phyloP scores from a whole-genome alignment of 2,329 filamentous ascomycete genomes.

The Fusarium sp. region DNA sequence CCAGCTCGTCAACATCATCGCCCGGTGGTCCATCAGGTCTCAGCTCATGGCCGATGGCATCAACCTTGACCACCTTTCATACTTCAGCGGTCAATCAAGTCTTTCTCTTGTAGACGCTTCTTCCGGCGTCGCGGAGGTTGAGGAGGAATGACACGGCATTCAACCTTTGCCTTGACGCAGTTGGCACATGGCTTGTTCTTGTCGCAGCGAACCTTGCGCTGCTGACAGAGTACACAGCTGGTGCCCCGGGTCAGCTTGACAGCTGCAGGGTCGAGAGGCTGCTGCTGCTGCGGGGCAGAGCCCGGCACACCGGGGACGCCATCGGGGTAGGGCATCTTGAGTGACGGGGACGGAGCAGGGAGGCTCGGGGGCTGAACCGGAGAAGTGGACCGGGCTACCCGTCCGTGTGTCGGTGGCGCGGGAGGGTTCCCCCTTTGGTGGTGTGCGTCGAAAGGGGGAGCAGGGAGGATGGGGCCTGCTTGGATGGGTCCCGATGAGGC shows the following conservation, averaged over 20 bases:
- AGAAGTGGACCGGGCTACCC: constrained; percentile 18
- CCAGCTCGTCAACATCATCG: constrained; percentile 68
- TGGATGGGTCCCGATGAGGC: constrained; percentile 16
- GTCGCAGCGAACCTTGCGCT: constrained; percentile 81
- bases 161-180: constrained; percentile 71
- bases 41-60: constrained; percentile 69
- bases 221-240: constrained; percentile 79
- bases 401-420: not conserved
- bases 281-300: constrained; percentile 43
- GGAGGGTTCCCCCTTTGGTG: not conserved
- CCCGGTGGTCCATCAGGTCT: constrained; percentile 45
- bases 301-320: constrained; percentile 34
- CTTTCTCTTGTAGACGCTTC: constrained; percentile 76
- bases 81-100: constrained; percentile 76
- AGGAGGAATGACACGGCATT: constrained; percentile 71
- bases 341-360: not conserved
- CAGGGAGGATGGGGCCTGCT: not conserved
- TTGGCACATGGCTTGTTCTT: constrained; percentile 78
- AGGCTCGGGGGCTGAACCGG: constrained; percentile 5
- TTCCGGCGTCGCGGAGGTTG: constrained; percentile 69
- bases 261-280: constrained; percentile 54
- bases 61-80: constrained; percentile 79
- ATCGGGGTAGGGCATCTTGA: constrained; percentile 40
- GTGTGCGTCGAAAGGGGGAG: not conserved
- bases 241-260: constrained; percentile 70